Conservation (phyloP, 1,139 yeast genomes). For the Candida tetrigidarum region DNA sequence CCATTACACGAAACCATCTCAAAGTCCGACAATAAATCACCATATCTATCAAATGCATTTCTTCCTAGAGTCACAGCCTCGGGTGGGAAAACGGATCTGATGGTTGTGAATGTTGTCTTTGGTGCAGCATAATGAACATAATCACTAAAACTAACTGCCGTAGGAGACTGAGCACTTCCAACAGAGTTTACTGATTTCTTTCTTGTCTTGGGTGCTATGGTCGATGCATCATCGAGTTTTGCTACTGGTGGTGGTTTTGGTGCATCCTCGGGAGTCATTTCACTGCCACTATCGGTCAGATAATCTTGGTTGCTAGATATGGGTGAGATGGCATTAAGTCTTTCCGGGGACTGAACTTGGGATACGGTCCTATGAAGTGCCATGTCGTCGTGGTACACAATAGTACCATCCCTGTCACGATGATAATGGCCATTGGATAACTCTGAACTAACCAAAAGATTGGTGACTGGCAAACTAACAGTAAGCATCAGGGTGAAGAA, state of each 20-base stretch:
- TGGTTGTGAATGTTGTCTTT: conserved; percentile 63
- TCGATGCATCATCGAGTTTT: conserved; percentile 11
- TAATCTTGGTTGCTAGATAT: conserved; percentile 17
- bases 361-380: neutral
- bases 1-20: conserved; percentile 72
- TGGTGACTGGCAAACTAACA: conserved; percentile 69
- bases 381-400: conserved; percentile 19
- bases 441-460: conserved; percentile 54
- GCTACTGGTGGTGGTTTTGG: neutral
- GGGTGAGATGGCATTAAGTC: conserved; percentile 4
- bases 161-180: conserved; percentile 20
- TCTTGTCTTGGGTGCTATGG: conserved; percentile 10
- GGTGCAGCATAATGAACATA: conserved; percentile 82
- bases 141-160: conserved; percentile 57
- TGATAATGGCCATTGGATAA: conserved; percentile 33
- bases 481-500: conserved; percentile 60
- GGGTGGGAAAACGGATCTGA: conserved; percentile 71
- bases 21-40: conserved; percentile 67
- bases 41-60: conserved; percentile 71
- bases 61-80: conserved; percentile 78
- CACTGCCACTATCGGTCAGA: conserved; percentile 22
- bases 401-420: conserved; percentile 25
- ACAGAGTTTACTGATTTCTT: conserved; percentile 16
- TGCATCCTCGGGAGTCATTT: conserved; percentile 2
- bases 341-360: neutral